Base-by-base conservation (phyloP, 768 basidiomycete genomes). In the Termitomyces sp. region DNA sequence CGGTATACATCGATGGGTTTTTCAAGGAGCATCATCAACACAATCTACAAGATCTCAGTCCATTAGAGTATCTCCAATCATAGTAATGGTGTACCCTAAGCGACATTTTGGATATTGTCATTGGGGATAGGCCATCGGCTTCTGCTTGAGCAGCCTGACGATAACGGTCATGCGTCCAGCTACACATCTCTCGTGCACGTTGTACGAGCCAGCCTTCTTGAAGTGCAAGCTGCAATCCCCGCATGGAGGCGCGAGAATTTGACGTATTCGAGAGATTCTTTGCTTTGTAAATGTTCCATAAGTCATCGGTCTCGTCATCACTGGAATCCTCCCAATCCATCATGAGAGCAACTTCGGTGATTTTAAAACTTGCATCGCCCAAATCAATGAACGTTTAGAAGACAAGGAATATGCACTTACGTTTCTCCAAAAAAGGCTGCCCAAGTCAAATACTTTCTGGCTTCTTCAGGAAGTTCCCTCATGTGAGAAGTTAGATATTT, bases 201-300 rank as follows among this genome's bases (percentile, higher is more conserved):
- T 87, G 85, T 6, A 86, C 81, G 10, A 90, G 74, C 87, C 87
- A 90, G 1, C 88, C 88, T 66, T 89, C 87, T 1, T 81, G 71
- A 20, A 88, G 78, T 1, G 86, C 87, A 18, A 78, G 68, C 65
- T 89, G 87, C 36, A 87, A 72, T 4, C 87, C 87, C 22, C 81
- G 81, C 77, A 89, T 87, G 3, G 86, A 86, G 20, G 76, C 77
- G 33, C 82, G 80, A 35, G 81, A 72, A 61, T 72, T 72, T n/a
- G 65, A 72, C 0, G 75, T 65, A 13, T 70, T 72, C 10, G 72
- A 72, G 9, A 81, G 68, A 49, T 73, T 78, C 10, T 76, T 79
- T 2, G 80, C 77, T 63, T 80, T 80, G 49, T 79, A 78, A 33
- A 84, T 66, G 57, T 78, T 78, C 78, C 78, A 81, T 66, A 75